Evolutionary conservation across 345 rosid genomes (phyloP), one percentile per base, ranked within the genome.

Genomic region (Eucalyptus cloeziana): DNA sequence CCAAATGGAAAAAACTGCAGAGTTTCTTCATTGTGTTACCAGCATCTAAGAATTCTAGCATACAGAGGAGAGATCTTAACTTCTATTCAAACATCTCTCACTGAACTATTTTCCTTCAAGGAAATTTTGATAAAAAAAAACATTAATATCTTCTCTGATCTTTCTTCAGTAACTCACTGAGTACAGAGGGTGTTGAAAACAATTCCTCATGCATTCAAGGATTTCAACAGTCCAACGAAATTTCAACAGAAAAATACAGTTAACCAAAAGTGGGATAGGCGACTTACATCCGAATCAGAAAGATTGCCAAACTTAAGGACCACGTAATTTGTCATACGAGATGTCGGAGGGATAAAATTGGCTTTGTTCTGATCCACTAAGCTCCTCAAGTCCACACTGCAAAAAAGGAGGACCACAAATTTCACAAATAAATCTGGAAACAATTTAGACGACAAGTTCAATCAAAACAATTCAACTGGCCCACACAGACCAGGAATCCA

Each of bases 361-460:
- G 91, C 94, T 88, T 91, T 96, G 95, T 96, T 97, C 92, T 94
- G 95, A 86, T 95, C 99, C 93, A 95, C 94, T 90, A 97, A 93
- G 91, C 97, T 87, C 92, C 91, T 96, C 97, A 97, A 95, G 93
- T 97, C 97, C 93, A 97, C 99, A 89, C 99, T 97, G 94, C 90
- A 90, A 40, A 40, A 31, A 45, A 31, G 86, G 80, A 45, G 40
- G 37, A 64, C 25, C 44, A 64, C 88, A 62, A 64, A 62, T 40
- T 43, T 56, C 50, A 58, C 50, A 33, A 27, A 51, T 49, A 85
- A 27, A 49, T 49, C 54, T 14, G 21, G 10, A 88, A 43, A 76
- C 12, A 40, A 50, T 25, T 50, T n/a, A 76, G 67, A 21, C 7
- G 3, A n/a, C 40, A 21, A 47, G 40, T 51, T 10, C 85, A 8